phyloP scores from a whole-genome alignment of 2,329 filamentous ascomycete species.

The Fusarium torulosum region DNA sequence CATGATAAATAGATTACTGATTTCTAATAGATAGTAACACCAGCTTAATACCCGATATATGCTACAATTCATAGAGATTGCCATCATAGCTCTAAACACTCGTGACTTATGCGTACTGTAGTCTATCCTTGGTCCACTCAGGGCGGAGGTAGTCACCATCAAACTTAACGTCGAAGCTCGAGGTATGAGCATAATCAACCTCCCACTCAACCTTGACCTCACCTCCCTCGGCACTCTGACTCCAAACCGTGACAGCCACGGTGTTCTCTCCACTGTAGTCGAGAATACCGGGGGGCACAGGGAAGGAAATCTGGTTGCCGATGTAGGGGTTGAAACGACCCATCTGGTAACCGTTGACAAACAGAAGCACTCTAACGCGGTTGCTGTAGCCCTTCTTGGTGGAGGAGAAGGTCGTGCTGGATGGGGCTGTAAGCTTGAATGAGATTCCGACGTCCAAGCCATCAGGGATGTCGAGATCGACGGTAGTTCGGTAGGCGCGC shows the following conservation, averaged over 20 bases:
- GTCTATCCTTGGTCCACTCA: slow-evolving; percentile 59
- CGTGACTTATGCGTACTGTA: slow-evolving; percentile 50
- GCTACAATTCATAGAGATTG: neutral
- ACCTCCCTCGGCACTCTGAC: slow-evolving; percentile 65
- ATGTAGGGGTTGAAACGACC: slow-evolving; percentile 71
- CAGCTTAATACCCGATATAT: neutral
- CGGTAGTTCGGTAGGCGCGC: slow-evolving; percentile 66
- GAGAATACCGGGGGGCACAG: slow-evolving; percentile 69
- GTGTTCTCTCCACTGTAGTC: slow-evolving; percentile 70
- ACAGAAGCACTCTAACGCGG: slow-evolving; percentile 64
- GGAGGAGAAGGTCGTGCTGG: slow-evolving; percentile 55
- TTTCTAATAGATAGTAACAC: neutral
- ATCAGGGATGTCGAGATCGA: slow-evolving; percentile 63
- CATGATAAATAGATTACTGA: neutral
- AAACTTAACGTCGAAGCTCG: slow-evolving; percentile 64
- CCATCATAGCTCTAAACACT: neutral
- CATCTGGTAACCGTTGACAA: slow-evolving; percentile 75
- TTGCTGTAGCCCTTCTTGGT: slow-evolving; percentile 51
- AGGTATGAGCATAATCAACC: slow-evolving; percentile 66
- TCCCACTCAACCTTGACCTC: slow-evolving; percentile 63
- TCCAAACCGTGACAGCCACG: slow-evolving; percentile 70
- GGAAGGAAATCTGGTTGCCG: slow-evolving; percentile 71
- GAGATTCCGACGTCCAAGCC: slow-evolving; percentile 68
- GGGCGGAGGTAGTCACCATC: slow-evolving; percentile 63
- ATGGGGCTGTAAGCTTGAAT: slow-evolving; percentile 63